Evolutionary conservation across 2,329 filamentous ascomycete species (phyloP), one percentile per base, ranked within the genome.

Genomic region (Rhynchosporium graminicola): DNA sequence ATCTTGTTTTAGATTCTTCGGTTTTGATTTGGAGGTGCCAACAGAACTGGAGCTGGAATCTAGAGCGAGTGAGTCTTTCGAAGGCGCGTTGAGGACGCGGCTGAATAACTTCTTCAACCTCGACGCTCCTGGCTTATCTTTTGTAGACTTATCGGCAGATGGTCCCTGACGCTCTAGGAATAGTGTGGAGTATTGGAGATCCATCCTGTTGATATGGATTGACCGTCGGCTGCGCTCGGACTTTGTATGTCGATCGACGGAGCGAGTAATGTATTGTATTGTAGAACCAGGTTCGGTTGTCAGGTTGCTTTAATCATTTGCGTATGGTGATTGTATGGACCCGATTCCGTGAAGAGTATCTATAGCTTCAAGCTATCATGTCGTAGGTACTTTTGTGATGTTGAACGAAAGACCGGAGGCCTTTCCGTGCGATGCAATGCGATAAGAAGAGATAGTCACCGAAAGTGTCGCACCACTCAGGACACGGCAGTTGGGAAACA

Each of bases 111-210:
- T 36, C 48, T 54, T 60, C 47, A 60, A 43, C 13, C 45, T 51
- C 38, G 58, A 59, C 9, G 45, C 8, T 10, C 6, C n/a, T 26
- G 33, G 36, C 29, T 56, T 48, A 10, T 28, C 38, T 6, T 31
- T n/a, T 20, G 54, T 38, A 4, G 50, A 26, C 10, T 51, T 48
- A n/a, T 45, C 33, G 20, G 50, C n/a, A 4, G 50, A 38, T 1
- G 54, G 26, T 8, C 47, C 29, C 31, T 47, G 42, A 29, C 56
- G 31, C 20, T 51, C 55, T 13, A 59, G 42, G 38, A 59, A 57
- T 20, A 63, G 28, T 4, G 57, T 51, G 31, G 61, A 60, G 50
- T 56, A 63, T 3, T 57, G 45, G 31, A 56, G 52, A 29, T 60
- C 50, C 57, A 63, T 59, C 13, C 48, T 57, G 42, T 33, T 33